A percentile compares a stretch with the other conserved stretches of the same genome.
These are phyloP conservation scores for Larix kaempferi DNA, from an alignment of 75 land plant genomes.

Conservation along the genomic window DNA sequence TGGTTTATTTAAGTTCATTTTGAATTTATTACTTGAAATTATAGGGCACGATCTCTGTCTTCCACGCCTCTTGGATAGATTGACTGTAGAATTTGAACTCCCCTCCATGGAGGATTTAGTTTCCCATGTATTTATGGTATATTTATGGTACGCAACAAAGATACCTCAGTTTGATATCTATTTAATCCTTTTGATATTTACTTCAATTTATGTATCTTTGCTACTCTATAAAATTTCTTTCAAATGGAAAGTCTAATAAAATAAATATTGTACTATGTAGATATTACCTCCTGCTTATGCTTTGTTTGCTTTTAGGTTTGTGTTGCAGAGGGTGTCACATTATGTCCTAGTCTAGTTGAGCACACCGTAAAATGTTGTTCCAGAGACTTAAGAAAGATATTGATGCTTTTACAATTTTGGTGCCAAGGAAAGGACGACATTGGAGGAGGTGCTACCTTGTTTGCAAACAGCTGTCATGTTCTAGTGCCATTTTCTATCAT, in stretches of 20 bases:
- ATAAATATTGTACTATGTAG: not conserved
- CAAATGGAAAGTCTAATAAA: not conserved
- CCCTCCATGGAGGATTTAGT: constrained; percentile 65
- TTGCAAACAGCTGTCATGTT: not conserved
- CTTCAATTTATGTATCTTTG: not conserved
- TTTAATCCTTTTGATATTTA: not conserved
- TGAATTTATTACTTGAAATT: too few relatives aligned
- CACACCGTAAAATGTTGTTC: constrained; percentile 39
- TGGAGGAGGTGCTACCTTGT: constrained; percentile 13
- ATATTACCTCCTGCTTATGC: not conserved
- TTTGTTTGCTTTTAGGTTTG: constrained; percentile 54
- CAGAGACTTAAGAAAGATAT: constrained; percentile 69
- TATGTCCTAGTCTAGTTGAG: constrained; percentile 37
- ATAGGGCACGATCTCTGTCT: constrained; percentile 46
- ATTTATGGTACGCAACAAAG: constrained; percentile 39
- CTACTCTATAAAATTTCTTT: not conserved
- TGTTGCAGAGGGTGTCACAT: constrained; percentile 47
- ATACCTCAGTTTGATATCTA: not conserved
- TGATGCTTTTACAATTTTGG: constrained; percentile 94
- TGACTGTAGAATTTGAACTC: constrained; percentile 35
- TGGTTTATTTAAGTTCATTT: too few relatives aligned
- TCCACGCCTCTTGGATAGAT: constrained; percentile 49
- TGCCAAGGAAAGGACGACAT: constrained; percentile 47
- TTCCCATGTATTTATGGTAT: constrained; percentile 13
- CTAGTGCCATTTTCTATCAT: not conserved